Percentiles rank a stretch among this genome's conserved stretches.
These are phyloP conservation scores for Erythrophleum fordii DNA, from an alignment of 306 rosid genomes.

Conservation along the genomic window DNA sequence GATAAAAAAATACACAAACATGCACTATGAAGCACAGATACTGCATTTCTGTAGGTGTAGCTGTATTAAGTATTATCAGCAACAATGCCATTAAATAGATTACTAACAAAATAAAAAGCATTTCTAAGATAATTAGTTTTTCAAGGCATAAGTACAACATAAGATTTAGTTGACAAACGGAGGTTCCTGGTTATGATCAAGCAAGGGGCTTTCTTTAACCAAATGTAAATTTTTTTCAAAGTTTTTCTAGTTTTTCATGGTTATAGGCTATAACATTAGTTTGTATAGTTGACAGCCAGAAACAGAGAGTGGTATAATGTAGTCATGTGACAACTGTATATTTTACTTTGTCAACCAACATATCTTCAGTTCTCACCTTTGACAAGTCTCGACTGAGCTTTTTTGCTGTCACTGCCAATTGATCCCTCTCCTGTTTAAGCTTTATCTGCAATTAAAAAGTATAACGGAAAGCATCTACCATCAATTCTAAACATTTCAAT, in stretches of 20 bases:
- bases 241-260: not conserved
- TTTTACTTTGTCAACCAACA: constrained; percentile 20
- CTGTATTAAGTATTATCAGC: not conserved
- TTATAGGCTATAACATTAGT: not conserved
- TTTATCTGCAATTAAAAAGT: constrained; percentile 45
- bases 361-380: constrained; percentile 49
- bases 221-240: constrained; percentile 8
- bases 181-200: not conserved
- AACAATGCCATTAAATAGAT: not conserved
- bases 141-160: not conserved
- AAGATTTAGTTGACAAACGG: constrained; percentile 8
- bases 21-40: not conserved
- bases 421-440: constrained; percentile 66
- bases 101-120: not conserved
- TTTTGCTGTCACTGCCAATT: constrained; percentile 56
- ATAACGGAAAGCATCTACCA: not conserved
- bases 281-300: not conserved
- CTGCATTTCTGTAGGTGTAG: not conserved
- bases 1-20: not conserved
- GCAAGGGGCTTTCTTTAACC: not conserved
- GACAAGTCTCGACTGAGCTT: constrained; percentile 71
- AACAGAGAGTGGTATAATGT: not conserved
- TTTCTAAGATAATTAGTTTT: constrained; percentile 17
- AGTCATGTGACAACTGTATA: not conserved
- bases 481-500: not conserved